Conservation (phyloP, 352 stramenopile genomes). For the Globisporangium cederbergense region DNA sequence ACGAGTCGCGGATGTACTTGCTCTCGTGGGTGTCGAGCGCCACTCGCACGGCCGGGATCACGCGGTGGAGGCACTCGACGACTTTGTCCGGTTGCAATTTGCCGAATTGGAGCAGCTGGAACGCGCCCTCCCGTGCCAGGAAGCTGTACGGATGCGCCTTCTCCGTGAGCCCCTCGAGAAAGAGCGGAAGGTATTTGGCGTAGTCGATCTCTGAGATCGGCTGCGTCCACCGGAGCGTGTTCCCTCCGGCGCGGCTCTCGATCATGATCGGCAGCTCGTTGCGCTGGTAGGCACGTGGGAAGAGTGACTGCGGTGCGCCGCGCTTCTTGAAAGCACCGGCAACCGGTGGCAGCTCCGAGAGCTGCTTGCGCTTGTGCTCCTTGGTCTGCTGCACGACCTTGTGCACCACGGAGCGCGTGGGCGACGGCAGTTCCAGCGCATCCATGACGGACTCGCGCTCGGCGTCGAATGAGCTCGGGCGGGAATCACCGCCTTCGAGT, state of each 20-base stretch:
- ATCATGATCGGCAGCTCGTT: slow-evolving; percentile 72
- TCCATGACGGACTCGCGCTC: slow-evolving; percentile 55
- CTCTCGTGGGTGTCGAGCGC: slow-evolving; percentile 69
- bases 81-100: slow-evolving; percentile 54
- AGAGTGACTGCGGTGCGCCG: slow-evolving; percentile 34
- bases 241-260: slow-evolving; percentile 43
- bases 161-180: slow-evolving; percentile 89
- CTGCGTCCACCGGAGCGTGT: slow-evolving; percentile 55
- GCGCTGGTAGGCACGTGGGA: slow-evolving; percentile 56
- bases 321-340: slow-evolving; percentile 58
- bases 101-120: slow-evolving; percentile 79
- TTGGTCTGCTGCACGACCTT: slow-evolving; percentile 54
- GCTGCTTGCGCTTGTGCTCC: slow-evolving; percentile 25
- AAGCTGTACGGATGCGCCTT: slow-evolving; percentile 72
- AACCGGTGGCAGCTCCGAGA: slow-evolving; percentile 40
- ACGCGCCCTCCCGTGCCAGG: slow-evolving; percentile 72
- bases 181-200: slow-evolving; percentile 86
- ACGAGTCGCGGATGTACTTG: slow-evolving; percentile 44
- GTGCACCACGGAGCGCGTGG: slow-evolving; percentile 53
- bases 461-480: slow-evolving; percentile 38
- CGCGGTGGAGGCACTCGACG: slow-evolving; percentile 57
- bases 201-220: slow-evolving; percentile 76
- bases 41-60: slow-evolving; percentile 64
- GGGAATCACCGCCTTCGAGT: background rate
- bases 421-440: slow-evolving; percentile 44